Evolutionary conservation across 1,284 basidiomycete genomes (phyloP), one percentile per base, ranked within the genome.

Genomic region (Earliella scabrosa): DNA sequence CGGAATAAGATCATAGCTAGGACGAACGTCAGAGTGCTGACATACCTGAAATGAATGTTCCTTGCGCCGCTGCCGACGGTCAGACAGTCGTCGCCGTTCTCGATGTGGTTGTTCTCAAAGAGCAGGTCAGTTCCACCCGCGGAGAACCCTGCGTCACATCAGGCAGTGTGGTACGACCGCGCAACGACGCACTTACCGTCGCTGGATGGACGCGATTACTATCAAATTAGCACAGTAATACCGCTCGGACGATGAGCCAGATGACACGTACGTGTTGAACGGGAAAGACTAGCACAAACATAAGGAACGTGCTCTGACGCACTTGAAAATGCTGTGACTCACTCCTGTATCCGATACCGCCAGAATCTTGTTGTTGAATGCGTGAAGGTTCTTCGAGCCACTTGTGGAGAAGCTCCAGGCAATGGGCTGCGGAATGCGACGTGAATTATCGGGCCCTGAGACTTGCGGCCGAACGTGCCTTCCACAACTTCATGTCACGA

Each of bases 61-160:
- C 77, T 80, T 2, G 82, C 80, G 7, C 83, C 83, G 63, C 71
- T 82, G 1, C 80, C 79, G 36, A 87, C 81, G 0, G 83, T 82
- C 27, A 86, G 61, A 45, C 84, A 87, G 65, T 87, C 85, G 57
- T 87, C 85, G 0, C 83, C 84, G 52, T 86, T 87, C 44, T 77
- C 71, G 45, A 87, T 72, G 54, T 78, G 66, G 56, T 86, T 87
- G 60, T 81, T 73, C 63, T 86, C 82, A 60, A 86, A 83, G 1
- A 85, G 66, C 54, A 86, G 64, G 61, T 86, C 77, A 0, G 75
- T 78, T 4, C 85, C 84, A 27, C 79, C 79, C 3, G 82, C 82
- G 36, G 77, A 81, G 65, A 86, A 86, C 0, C 83, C 84, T 79
- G 43, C 23, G n/a, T n/a, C n/a, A n/a, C n/a, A n/a, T n/a, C n/a